Base-by-base conservation (phyloP, 805 yeast genomes). In the Metschnikowia noctiluminum region DNA sequence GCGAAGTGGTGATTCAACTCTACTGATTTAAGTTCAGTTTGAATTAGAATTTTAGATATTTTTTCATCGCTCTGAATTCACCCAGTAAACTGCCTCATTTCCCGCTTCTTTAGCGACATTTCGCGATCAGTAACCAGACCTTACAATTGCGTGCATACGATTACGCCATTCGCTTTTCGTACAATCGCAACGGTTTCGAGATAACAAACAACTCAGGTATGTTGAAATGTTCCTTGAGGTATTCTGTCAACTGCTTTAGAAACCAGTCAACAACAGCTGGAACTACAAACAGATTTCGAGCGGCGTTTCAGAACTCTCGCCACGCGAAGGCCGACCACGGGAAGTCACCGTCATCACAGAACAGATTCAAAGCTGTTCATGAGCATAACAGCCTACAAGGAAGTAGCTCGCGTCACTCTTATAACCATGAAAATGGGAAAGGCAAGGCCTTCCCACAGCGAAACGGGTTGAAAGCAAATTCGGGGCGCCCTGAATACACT, bases 1-100 rank as follows among this genome's bases (percentile, higher is more conserved):
- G 78, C 80, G 13, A 80, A 77, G 52, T 81, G 87, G 87, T 81
- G 59, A 30, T 30, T 21, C 2, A 21, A 21, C 21, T 21, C 21
- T n/a, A n/a, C n/a, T n/a, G n/a, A n/a, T n/a, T n/a, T n/a, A n/a
- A n/a, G n/a, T n/a, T n/a, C n/a, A n/a, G n/a, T n/a, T n/a, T n/a
- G n/a, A n/a, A 21, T 21, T 4, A 3, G 21, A 21, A 21, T 21
- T 4, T 4, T 21, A 21, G 4, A 21, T 21, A 21, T 21, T 21
- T 21, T 21, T 21, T 21, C 4, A 21, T 21, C 21, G 4, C 21
- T 21, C 21, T 21, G 21, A 21, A 3, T 21, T 21, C 21, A 21
- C 21, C 4, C 21, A 21, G 21, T 21, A 21, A 21, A 21, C 21
- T 21, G 21, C 21, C 21, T 21, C 4, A 21, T 21, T 4, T 21